These are phyloP conservation scores for Blastobotrys capitulatus DNA, from an alignment of 1,139 yeast genomes.

Conservation along the genomic window DNA sequence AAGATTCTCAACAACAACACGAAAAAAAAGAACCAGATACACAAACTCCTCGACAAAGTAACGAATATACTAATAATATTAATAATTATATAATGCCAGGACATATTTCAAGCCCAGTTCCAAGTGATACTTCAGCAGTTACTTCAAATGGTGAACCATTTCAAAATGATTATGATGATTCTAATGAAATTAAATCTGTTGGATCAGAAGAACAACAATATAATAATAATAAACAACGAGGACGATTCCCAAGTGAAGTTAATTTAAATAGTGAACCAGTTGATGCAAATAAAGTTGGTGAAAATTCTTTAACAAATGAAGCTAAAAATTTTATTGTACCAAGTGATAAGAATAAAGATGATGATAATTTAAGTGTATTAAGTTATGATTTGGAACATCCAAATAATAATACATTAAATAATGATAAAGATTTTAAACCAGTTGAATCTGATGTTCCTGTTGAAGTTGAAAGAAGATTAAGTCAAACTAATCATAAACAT, in stretches of 20 bases:
- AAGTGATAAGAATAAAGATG: slow-evolving; percentile 16
- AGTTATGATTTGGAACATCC: slow-evolving; percentile 33
- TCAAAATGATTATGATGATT: slow-evolving; percentile 9
- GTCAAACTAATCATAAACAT: slow-evolving; percentile 33
- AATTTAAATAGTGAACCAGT: slow-evolving; percentile 20
- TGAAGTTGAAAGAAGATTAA: slow-evolving; percentile 34
- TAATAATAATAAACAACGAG: slow-evolving; percentile 17
- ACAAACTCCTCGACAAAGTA: neutral
- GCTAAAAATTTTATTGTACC: slow-evolving; percentile 20
- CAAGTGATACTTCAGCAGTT: slow-evolving; percentile 29
- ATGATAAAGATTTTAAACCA: slow-evolving; percentile 31
- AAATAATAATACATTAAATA: slow-evolving; percentile 29
- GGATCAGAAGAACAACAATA: neutral
- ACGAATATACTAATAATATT: neutral
- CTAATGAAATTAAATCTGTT: too few species aligned
- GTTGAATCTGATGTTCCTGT: slow-evolving; percentile 31
- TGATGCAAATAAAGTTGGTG: slow-evolving; percentile 18
- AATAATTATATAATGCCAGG: neutral
- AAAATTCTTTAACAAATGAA: slow-evolving; percentile 17
- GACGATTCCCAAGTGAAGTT: slow-evolving; percentile 29
- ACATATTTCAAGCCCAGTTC: slow-evolving; percentile 19
- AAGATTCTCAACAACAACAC: neutral
- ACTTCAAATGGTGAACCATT: slow-evolving; percentile 31
- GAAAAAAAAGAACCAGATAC: neutral
- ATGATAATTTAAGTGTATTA: slow-evolving; percentile 30